Conservation (phyloP, 441 rosid genomes). For the Populus hybrid region DNA sequence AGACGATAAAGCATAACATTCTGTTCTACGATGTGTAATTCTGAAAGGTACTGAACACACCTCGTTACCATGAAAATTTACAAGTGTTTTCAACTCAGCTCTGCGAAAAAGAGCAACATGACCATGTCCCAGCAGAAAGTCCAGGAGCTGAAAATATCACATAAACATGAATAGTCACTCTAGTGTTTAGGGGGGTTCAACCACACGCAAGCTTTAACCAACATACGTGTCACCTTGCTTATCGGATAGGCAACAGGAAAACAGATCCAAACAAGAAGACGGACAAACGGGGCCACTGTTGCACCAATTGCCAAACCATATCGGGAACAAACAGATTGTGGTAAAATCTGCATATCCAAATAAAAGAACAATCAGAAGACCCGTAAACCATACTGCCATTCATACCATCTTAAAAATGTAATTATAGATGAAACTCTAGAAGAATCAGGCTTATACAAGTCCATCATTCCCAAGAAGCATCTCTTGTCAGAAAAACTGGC, state of each 20-base stretch:
- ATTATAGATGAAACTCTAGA: neutral
- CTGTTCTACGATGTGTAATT: neutral
- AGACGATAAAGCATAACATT: neutral
- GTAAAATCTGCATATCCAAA: conserved; percentile 59
- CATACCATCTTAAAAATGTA: neutral
- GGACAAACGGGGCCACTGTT: conserved; percentile 75
- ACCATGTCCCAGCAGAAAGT: conserved; percentile 73
- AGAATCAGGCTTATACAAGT: neutral
- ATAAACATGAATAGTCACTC: neutral
- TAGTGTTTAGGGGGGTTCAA: neutral
- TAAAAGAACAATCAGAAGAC: neutral
- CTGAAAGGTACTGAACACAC: conserved; percentile 23
- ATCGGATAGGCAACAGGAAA: conserved; percentile 90
- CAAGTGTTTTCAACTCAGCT: conserved; percentile 91
- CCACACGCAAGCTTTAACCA: neutral
- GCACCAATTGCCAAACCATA: conserved; percentile 92
- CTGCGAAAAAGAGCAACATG: conserved; percentile 79
- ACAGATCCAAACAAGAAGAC: conserved; percentile 78
- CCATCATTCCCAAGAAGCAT: neutral
- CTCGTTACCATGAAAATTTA: conserved; percentile 48
- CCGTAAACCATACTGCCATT: neutral
- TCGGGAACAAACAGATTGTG: conserved; percentile 88
- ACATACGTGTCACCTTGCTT: conserved; percentile 64
- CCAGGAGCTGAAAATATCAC: conserved; percentile 51
- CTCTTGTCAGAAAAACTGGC: neutral